Conservation (phyloP, 2,329 filamentous ascomycete genomes). For the Colletotrichum theobromicola region DNA sequence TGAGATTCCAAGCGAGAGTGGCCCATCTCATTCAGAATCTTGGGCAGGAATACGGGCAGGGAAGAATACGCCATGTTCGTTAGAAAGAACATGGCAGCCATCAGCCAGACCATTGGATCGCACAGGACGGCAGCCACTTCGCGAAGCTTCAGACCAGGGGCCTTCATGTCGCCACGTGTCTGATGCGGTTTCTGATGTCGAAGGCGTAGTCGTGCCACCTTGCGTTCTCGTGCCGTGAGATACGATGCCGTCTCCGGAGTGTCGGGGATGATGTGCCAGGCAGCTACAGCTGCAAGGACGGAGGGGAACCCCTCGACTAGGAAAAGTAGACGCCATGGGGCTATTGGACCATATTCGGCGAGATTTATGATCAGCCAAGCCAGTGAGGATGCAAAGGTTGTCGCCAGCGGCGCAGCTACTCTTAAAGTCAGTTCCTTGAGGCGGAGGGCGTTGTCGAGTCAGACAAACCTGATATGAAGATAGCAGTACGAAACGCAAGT, state of each 20-base stretch:
- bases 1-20: constrained; percentile 72
- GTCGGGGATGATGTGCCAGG: constrained; percentile 80
- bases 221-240: constrained; percentile 66
- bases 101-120: constrained; percentile 76
- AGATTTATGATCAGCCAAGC: constrained; percentile 80
- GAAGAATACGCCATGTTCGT: constrained; percentile 89
- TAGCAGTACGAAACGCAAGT: constrained; percentile 81
- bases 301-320: constrained; percentile 86
- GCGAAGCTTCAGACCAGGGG: constrained; percentile 51
- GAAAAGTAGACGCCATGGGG: constrained; percentile 86
- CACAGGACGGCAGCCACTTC: constrained; percentile 64
- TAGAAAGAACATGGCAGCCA: constrained; percentile 84
- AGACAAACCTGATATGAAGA: constrained; percentile 76
- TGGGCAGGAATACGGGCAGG: constrained; percentile 86
- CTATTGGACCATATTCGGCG: constrained; percentile 69
- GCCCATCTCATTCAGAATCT: constrained; percentile 79
- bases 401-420: constrained; percentile 80
- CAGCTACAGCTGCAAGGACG: constrained; percentile 73
- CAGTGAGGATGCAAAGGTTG: constrained; percentile 79
- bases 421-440: constrained; percentile 44
- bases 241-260: constrained; percentile 70
- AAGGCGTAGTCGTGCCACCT: constrained; percentile 74
- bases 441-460: constrained; percentile 34
- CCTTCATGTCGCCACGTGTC: constrained; percentile 21
- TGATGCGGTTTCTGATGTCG: constrained; percentile 48